phyloP scores from a whole-genome alignment of 169 alveolate species.

The Plasmodium malariae region DNA sequence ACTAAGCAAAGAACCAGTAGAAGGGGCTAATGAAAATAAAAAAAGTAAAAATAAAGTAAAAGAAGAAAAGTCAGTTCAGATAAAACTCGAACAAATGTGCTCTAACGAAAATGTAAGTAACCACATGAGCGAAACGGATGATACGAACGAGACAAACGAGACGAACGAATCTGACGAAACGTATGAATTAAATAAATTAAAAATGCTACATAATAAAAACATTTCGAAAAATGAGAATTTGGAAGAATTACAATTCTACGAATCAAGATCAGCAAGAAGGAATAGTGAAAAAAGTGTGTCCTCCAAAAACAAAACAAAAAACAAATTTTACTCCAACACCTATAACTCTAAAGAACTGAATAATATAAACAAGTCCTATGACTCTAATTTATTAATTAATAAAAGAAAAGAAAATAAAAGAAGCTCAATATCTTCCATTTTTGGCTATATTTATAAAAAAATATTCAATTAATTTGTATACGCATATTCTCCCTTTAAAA shows the following conservation, averaged over 20 bases:
- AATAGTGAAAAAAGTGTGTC: constrained; percentile 15
- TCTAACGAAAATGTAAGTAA: neutral
- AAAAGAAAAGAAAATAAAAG: constrained; percentile 9
- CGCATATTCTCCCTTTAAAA: too few species aligned
- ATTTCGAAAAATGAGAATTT: neutral
- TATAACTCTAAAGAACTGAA: constrained; percentile 11
- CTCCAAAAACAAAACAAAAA: constrained; percentile 3
- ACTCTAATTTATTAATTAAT: constrained; percentile 6
- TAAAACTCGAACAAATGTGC: constrained; percentile 14
- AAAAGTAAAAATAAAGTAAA: constrained; percentile 15
- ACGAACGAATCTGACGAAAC: constrained; percentile 15
- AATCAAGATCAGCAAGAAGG: constrained; percentile 15
- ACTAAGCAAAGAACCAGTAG: neutral
- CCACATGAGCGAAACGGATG: too few species aligned
- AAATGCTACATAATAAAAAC: neutral
- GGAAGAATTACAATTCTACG: neutral
- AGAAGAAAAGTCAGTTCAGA: constrained; percentile 21
- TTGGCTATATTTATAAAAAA: constrained; percentile 48
- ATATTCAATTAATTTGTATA: constrained; percentile 47
- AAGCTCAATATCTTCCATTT: constrained; percentile 31
- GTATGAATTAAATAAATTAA: neutral
- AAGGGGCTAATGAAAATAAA: constrained; percentile 11
- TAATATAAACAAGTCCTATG: constrained; percentile 24
- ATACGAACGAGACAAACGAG: too few species aligned
- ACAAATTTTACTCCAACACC: neutral